Evolutionary conservation across 2,329 filamentous ascomycete species (phyloP).

Genomic region (Fonsecaea multimorphosa): DNA sequence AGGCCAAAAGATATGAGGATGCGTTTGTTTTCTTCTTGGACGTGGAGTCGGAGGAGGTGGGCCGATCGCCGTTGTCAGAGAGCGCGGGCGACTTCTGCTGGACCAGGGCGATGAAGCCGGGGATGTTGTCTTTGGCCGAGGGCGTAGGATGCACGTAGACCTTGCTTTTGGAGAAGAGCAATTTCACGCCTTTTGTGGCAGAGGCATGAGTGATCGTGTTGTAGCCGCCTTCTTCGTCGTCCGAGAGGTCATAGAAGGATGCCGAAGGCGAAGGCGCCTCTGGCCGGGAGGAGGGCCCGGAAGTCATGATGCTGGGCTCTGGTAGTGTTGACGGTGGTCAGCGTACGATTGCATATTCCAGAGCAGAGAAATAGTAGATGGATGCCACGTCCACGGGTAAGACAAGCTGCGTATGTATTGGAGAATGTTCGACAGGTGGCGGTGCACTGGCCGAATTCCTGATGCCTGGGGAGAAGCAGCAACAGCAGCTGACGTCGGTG

Average conservation of each 20-base stretch:
- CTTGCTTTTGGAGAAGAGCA: slow-evolving; percentile 97
- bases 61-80: slow-evolving; percentile 40
- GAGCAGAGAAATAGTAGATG: not conserved
- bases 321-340: not conserved
- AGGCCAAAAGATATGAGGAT: slow-evolving; percentile 81
- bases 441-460: slow-evolving; percentile 29
- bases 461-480: slow-evolving; percentile 25
- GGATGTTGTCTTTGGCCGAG: slow-evolving; percentile 92
- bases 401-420: not conserved
- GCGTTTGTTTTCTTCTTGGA: slow-evolving; percentile 52
- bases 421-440: slow-evolving; percentile 11
- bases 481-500: slow-evolving; percentile 21
- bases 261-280: slow-evolving; percentile 73
- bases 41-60: slow-evolving; percentile 53
- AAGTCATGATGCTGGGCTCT: slow-evolving; percentile 23
- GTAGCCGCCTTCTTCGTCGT: slow-evolving; percentile 95
- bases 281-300: slow-evolving; percentile 23
- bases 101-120: slow-evolving; percentile 89
- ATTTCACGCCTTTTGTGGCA: slow-evolving; percentile 82
- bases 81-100: slow-evolving; percentile 72
- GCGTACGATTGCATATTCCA: not conserved
- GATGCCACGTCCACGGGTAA: not conserved
- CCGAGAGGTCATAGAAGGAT: slow-evolving; percentile 94
- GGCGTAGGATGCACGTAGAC: slow-evolving; percentile 96
- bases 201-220: slow-evolving; percentile 85